Percentiles rank a stretch among this genome's conserved stretches.
Evolutionary conservation across 306 rosid genomes (phyloP).

Genomic region (Fragaria vesca): DNA sequence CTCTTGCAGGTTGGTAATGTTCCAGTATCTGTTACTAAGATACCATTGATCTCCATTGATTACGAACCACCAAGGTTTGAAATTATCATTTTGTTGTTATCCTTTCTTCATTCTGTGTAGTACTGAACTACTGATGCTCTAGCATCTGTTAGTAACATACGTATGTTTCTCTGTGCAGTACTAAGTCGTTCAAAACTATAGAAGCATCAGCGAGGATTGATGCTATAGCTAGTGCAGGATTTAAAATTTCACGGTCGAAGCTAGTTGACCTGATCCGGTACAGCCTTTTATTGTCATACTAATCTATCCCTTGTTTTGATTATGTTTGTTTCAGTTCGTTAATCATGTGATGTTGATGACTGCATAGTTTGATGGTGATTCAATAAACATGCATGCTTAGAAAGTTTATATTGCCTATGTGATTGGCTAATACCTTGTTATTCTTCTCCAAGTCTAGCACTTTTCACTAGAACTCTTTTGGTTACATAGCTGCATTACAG

Average conservation of each 20-base stretch:
- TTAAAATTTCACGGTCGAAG: slow-evolving; percentile 86
- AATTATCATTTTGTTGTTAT: slow-evolving; percentile 15
- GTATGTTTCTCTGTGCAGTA: slow-evolving; percentile 46
- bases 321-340: background rate
- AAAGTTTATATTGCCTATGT: background rate
- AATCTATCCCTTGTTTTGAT: slow-evolving; percentile 1
- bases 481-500: background rate
- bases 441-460: background rate
- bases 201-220: slow-evolving; percentile 87
- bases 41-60: slow-evolving; percentile 84
- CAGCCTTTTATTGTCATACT: background rate
- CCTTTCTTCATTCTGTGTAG: slow-evolving; percentile 11
- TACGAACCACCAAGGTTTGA: slow-evolving; percentile 86
- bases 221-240: slow-evolving; percentile 97
- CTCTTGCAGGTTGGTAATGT: slow-evolving; percentile 83
- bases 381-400: background rate
- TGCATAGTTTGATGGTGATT: slow-evolving; percentile 7
- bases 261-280: slow-evolving; percentile 85
- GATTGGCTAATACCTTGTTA: background rate
- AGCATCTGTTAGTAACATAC: background rate
- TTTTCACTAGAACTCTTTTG: background rate
- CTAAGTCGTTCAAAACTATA: slow-evolving; percentile 65
- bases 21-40: slow-evolving; percentile 65
- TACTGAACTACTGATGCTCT: background rate
- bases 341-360: background rate